phyloP scores from a whole-genome alignment of 2,329 filamentous ascomycete genomes.

The Cryphonectria parasitica region DNA sequence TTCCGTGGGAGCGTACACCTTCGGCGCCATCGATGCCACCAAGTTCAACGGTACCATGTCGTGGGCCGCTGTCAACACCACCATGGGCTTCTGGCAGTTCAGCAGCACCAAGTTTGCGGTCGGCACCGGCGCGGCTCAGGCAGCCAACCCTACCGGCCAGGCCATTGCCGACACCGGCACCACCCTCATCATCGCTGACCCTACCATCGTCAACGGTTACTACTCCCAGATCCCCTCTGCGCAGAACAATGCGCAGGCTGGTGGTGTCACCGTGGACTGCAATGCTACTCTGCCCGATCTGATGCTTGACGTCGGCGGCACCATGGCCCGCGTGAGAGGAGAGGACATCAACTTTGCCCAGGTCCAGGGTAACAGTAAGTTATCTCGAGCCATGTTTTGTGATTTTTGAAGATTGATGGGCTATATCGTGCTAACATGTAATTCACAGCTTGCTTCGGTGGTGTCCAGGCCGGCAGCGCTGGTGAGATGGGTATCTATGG shows the following conservation, averaged over 20 bases:
- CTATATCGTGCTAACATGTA: slow-evolving; percentile 24
- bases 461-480: slow-evolving; percentile 61
- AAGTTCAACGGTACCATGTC: slow-evolving; percentile 67
- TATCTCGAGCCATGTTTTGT: background rate
- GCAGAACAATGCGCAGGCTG: slow-evolving; percentile 42
- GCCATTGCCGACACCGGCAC: slow-evolving; percentile 64
- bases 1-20: slow-evolving; percentile 70
- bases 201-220: slow-evolving; percentile 53
- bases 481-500: slow-evolving; percentile 64
- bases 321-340: slow-evolving; percentile 60
- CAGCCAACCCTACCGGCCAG: slow-evolving; percentile 44
- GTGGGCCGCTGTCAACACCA: slow-evolving; percentile 64
- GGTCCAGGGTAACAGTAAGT: slow-evolving; percentile 56
- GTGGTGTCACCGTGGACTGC: slow-evolving; percentile 54
- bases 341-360: slow-evolving; percentile 57
- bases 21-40: slow-evolving; percentile 67
- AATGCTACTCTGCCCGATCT: slow-evolving; percentile 51
- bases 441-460: slow-evolving; percentile 64
- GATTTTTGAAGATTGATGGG: background rate
- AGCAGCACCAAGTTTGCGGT: slow-evolving; percentile 60
- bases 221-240: slow-evolving; percentile 52
- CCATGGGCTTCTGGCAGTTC: slow-evolving; percentile 72
- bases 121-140: slow-evolving; percentile 45
- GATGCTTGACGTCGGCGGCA: slow-evolving; percentile 59
- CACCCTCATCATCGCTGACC: slow-evolving; percentile 64